A percentile compares a stretch with the other conserved stretches of the same genome.
phyloP scores from a whole-genome alignment of 2,329 filamentous ascomycete genomes.

The Pyrenophora tritici-repentis region DNA sequence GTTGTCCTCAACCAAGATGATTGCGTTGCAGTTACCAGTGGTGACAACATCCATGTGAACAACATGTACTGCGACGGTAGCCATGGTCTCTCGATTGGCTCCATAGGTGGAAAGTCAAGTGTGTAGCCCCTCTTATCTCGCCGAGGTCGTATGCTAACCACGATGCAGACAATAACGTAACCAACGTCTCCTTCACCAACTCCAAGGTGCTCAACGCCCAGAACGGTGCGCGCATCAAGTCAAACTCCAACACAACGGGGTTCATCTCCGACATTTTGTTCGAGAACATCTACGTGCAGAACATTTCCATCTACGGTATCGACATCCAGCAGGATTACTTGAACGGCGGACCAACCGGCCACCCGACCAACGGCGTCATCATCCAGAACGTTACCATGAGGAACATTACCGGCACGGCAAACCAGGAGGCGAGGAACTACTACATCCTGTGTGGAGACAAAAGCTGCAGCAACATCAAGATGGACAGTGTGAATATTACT shows the following conservation, averaged over 20 bases:
- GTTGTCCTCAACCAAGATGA: conserved; percentile 63
- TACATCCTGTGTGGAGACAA: conserved; percentile 60
- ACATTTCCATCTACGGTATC: conserved; percentile 54
- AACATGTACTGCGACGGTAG: conserved; percentile 55
- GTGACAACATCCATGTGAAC: conserved; percentile 42
- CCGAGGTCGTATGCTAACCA: too few relatives aligned
- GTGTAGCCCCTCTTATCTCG: too few relatives aligned
- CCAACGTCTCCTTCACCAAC: conserved; percentile 52
- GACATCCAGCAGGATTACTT: conserved; percentile 57
- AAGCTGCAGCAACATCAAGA: conserved; percentile 58
- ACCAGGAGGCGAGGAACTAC: conserved; percentile 44
- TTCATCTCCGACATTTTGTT: conserved; percentile 24
- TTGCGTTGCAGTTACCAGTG: conserved; percentile 62
- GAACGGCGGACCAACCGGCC: conserved; percentile 49
- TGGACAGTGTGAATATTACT: conserved; percentile 49
- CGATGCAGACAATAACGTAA: conserved; percentile 36
- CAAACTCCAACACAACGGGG: conserved; percentile 56
- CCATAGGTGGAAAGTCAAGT: conserved; percentile 50
- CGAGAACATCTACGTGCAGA: conserved; percentile 37
- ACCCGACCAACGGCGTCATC: conserved; percentile 52
- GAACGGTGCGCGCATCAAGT: conserved; percentile 63
- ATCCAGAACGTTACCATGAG: conserved; percentile 50
- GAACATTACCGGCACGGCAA: conserved; percentile 47
- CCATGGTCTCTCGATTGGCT: conserved; percentile 63
- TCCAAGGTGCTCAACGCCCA: conserved; percentile 55